Base-by-base conservation (phyloP, 129 eudicot species). In the Chrysanthemum lavandulifolium region DNA sequence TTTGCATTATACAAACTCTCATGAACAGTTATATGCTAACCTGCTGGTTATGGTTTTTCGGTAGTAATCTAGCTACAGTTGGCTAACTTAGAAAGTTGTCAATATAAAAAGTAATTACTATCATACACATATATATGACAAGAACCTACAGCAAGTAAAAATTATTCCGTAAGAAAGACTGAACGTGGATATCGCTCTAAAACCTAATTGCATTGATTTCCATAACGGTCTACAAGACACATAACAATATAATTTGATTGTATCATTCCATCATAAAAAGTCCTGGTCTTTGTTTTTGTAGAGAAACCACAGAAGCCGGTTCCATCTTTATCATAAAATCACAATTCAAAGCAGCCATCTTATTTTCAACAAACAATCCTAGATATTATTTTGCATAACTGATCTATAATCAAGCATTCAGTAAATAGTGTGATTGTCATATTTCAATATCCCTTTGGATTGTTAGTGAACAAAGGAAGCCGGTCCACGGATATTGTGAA, bases 401-500 rank as follows among this genome's bases (percentile, higher is more conserved):
- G 45, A 66, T 67, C 36, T 47, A 64, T 47, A 43, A 43, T 50
- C 78, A 60, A 60, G 13, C 55, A 40, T 10, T 52, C 21, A 63
- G 40, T 55, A 75, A 36, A 66, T 66, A 36, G 23, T 53, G 53
- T 65, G 12, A 25, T 53, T 65, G n/a, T 1, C 58, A 65, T 21
- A 53, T 40, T 65, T 75, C 65, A 54, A 25, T 19, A 75, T 29
- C 65, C 73, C 18, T 90, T 90, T 14, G 90, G 86, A 65, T 73
- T 86, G 79, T 75, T 94, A 84, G 92, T 94, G 75, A 86, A 83
- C 67, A 91, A 90, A 76, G 90, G 86, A 76, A 90, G 84, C 45
- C 89, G 85, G 40, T 94, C 97, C 8, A 25, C 88, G 18, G 94
- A 94, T 86, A 84, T 85, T 2, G 99, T 94, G 31, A 82, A 96